A percentile compares a stretch with the other conserved stretches of the same genome.
These are phyloP conservation scores for Sporisorium exsertum DNA, from an alignment of 1,284 basidiomycete species.

Conservation along the genomic window DNA sequence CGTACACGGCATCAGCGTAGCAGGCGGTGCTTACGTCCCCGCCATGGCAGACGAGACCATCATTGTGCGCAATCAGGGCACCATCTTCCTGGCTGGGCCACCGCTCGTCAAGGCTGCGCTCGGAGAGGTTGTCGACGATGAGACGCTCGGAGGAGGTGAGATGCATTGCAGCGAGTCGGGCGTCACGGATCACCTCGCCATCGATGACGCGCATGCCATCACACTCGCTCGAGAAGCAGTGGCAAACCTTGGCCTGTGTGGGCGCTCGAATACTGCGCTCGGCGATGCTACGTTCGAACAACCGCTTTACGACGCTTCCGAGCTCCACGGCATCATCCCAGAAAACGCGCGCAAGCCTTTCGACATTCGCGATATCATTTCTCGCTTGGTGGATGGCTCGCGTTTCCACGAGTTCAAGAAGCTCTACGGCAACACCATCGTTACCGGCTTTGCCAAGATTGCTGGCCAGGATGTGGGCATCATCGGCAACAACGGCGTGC, in stretches of 20 bases:
- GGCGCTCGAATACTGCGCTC: constrained; percentile 24
- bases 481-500: constrained; percentile 91
- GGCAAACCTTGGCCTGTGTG: constrained; percentile 76
- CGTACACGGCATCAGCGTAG: constrained; percentile 93
- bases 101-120: constrained; percentile 95
- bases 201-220: constrained; percentile 88
- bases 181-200: constrained; percentile 90
- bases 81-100: constrained; percentile 94
- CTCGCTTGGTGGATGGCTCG: constrained; percentile 89
- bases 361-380: constrained; percentile 93
- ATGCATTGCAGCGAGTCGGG: constrained; percentile 96
- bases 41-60: constrained; percentile 93
- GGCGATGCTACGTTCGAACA: constrained; percentile 73
- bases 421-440: constrained; percentile 88
- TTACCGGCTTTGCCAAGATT: constrained; percentile 77
- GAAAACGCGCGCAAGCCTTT: constrained; percentile 87
- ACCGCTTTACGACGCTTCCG: constrained; percentile 82
- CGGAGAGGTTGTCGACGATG: constrained; percentile 91
- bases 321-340: constrained; percentile 90
- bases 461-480: constrained; percentile 72
- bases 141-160: constrained; percentile 83
- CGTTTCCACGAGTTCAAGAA: constrained; percentile 95
- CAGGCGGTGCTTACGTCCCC: constrained; percentile 88
- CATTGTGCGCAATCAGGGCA: constrained; percentile 91
- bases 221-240: constrained; percentile 84